Percentiles rank a stretch among this genome's conserved stretches.
Evolutionary conservation across 1,284 basidiomycete genomes (phyloP).

Genomic region (Schizophyllum commune): DNA sequence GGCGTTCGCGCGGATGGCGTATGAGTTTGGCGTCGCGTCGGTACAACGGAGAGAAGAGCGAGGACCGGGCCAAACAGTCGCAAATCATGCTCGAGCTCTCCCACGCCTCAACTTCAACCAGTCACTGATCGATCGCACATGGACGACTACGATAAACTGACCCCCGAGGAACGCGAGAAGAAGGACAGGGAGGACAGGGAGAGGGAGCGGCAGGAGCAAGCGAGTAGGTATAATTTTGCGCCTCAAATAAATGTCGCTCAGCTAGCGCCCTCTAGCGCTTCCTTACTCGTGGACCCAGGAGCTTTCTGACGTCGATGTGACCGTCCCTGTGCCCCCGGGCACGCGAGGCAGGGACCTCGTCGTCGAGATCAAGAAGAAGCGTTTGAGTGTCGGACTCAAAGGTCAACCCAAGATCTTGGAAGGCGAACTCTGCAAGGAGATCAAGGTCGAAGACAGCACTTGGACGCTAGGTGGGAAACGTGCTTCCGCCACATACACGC

Average conservation of each 20-base stretch:
- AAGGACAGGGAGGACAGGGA: constrained; percentile 64
- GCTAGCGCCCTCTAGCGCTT: constrained; percentile 46
- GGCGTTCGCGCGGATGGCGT: background rate
- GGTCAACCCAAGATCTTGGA: constrained; percentile 78
- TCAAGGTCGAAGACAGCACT: constrained; percentile 94
- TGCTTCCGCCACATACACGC: constrained; percentile 5
- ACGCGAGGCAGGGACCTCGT: constrained; percentile 75
- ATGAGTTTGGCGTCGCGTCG: background rate
- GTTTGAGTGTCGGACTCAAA: constrained; percentile 81
- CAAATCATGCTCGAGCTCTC: background rate
- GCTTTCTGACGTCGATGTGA: constrained; percentile 80
- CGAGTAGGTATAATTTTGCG: constrained; percentile 45
- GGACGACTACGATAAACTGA: constrained; percentile 71
- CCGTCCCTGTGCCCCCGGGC: constrained; percentile 80
- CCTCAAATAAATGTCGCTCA: constrained; percentile 10
- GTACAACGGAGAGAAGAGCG: background rate
- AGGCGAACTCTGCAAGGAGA: constrained; percentile 90
- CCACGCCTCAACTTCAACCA: background rate
- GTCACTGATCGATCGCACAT: background rate
- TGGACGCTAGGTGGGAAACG: constrained; percentile 81
- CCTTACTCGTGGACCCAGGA: constrained; percentile 94
- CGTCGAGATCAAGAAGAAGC: constrained; percentile 76
- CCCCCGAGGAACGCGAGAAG: constrained; percentile 67
- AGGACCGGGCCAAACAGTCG: background rate
- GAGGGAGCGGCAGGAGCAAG: constrained; percentile 77